Conservation (phyloP, 768 basidiomycete genomes). For the Mycena galericulata region DNA sequence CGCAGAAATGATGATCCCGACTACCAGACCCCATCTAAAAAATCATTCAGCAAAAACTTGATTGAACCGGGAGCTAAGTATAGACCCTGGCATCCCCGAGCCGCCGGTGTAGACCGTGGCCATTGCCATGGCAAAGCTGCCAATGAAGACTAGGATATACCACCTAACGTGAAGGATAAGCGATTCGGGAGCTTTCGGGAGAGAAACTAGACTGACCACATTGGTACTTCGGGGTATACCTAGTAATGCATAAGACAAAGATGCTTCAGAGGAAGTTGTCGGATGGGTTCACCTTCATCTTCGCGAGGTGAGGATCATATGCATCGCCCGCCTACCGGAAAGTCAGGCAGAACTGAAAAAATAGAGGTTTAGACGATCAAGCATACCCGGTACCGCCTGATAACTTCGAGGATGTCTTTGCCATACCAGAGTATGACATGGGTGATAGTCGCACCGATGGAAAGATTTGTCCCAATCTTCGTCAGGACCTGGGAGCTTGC, state of each 20-base stretch:
- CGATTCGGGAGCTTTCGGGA: too few relatives aligned
- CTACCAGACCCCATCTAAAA: conserved; percentile 62
- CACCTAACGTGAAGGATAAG: too few relatives aligned
- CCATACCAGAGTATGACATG: conserved; percentile 68
- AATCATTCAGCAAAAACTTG: not conserved
- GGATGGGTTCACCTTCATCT: conserved; percentile 57
- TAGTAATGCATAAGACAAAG: conserved; percentile 26
- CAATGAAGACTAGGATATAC: conserved; percentile 58
- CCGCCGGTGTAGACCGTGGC: conserved; percentile 64
- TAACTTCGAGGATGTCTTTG: conserved; percentile 57
- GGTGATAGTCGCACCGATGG: conserved; percentile 60
- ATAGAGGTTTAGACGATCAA: not conserved
- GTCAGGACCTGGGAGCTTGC: conserved; percentile 58
- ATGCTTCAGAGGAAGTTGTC: not conserved
- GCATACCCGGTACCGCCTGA: conserved; percentile 55
- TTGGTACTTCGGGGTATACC: conserved; percentile 55
- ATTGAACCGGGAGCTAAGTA: conserved; percentile 2
- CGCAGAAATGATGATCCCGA: conserved; percentile 61
- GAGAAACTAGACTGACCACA: conserved; percentile 44
- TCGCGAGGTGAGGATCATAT: conserved; percentile 65
- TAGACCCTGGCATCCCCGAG: conserved; percentile 68
- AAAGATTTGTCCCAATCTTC: conserved; percentile 52
- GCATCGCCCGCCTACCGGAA: conserved; percentile 51
- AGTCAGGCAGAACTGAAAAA: too few relatives aligned
- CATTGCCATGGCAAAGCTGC: conserved; percentile 63